These are phyloP conservation scores for Podospora comata DNA, from an alignment of 495 filamentous ascomycete genomes.

Conservation along the genomic window DNA sequence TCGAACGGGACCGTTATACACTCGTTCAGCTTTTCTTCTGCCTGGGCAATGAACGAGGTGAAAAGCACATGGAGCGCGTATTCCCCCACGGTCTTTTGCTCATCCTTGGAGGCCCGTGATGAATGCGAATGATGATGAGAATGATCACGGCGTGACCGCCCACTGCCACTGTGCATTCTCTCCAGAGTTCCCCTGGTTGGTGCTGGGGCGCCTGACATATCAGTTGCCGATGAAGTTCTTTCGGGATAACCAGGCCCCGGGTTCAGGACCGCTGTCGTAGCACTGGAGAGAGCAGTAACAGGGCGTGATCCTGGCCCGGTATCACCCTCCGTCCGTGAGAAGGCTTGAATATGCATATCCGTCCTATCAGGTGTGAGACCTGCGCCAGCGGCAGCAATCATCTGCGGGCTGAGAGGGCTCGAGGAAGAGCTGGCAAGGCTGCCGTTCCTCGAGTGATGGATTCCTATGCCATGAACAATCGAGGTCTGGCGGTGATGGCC, in stretches of 20 bases:
- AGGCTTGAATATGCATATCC: constrained; percentile 43
- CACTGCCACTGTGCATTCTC: constrained; percentile 63
- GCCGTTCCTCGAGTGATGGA: constrained; percentile 89
- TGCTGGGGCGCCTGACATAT: constrained; percentile 21
- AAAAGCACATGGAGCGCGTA: constrained; percentile 96
- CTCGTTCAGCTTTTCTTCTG: constrained; percentile 88
- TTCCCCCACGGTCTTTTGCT: constrained; percentile 88
- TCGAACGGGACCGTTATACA: constrained; percentile 71
- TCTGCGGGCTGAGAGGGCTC: constrained; percentile 79
- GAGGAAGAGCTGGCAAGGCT: constrained; percentile 57
- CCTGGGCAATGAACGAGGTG: constrained; percentile 81
- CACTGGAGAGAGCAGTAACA: constrained; percentile 40
- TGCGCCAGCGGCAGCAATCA: constrained; percentile 65
- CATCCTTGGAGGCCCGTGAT: constrained; percentile 61
- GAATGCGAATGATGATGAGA: constrained; percentile 81
- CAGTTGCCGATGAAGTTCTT: constrained; percentile 33
- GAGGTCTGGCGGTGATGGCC: constrained; percentile 91
- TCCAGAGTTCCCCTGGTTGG: constrained; percentile 52
- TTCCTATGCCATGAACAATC: constrained; percentile 86
- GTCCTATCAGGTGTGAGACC: constrained; percentile 44
- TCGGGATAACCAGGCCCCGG: constrained; percentile 36
- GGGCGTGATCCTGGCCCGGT: constrained; percentile 34
- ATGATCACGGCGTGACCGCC: constrained; percentile 64
- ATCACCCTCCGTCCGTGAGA: constrained; percentile 44
- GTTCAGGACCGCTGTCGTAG: constrained; percentile 33